These are phyloP conservation scores for Allium sativum DNA, from an alignment of 106 monocot genomes.

Conservation along the genomic window DNA sequence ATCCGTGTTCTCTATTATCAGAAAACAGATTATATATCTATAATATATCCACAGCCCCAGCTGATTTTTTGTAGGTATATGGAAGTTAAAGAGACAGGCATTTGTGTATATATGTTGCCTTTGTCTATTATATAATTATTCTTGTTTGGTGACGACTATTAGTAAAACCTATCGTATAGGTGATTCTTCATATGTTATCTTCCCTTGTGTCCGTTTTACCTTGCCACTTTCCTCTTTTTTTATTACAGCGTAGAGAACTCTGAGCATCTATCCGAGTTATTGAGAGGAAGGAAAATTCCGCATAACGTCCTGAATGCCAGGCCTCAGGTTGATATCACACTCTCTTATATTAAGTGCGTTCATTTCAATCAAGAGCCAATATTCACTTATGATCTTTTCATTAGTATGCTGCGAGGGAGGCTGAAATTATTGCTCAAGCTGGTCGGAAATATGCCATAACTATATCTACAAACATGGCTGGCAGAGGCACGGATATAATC, in stretches of 20 bases:
- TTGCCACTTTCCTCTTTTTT: slow-evolving; percentile 1
- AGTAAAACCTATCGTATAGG: not conserved
- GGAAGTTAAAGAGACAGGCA: too few species aligned
- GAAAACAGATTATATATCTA: too few species aligned
- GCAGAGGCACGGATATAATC: slow-evolving; percentile 98
- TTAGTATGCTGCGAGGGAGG: slow-evolving; percentile 98
- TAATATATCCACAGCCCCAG: too few species aligned
- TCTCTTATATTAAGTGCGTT: not conserved
- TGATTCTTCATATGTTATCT: not conserved
- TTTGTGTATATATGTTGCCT: too few species aligned
- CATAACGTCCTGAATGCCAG: slow-evolving; percentile 99
- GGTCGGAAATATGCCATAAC: slow-evolving; percentile 93
- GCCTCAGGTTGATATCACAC: slow-evolving; percentile 55
- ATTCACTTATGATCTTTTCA: not conserved
- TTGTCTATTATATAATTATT: not conserved
- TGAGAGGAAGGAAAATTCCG: slow-evolving; percentile 60
- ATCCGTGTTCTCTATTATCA: too few species aligned
- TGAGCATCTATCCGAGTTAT: slow-evolving; percentile 81
- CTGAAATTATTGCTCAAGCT: slow-evolving; percentile 96
- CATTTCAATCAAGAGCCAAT: not conserved
- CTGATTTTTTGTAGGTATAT: too few species aligned
- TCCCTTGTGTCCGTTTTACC: not conserved
- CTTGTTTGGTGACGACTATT: not conserved
- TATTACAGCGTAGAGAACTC: slow-evolving; percentile 91
- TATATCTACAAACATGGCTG: slow-evolving; percentile 99